phyloP scores from a whole-genome alignment of 306 rosid species.

The Carpinus viminea region DNA sequence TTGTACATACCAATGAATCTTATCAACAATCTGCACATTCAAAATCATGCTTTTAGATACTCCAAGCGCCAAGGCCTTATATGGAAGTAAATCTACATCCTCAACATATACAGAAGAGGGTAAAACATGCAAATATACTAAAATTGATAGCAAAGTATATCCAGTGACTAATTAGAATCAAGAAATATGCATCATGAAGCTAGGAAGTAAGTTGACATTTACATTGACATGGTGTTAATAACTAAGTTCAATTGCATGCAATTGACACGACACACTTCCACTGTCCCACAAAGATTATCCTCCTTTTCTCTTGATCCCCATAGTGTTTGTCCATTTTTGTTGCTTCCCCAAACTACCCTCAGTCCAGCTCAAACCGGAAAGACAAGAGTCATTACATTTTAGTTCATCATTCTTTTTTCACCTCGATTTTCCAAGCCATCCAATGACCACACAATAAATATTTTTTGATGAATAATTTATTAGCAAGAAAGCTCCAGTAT shows the following conservation, averaged over 20 bases:
- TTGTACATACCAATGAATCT: conserved; percentile 71
- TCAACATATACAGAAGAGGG: background rate
- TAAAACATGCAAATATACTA: background rate
- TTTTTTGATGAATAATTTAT: too few relatives aligned
- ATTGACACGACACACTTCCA: background rate
- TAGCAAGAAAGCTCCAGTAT: too few relatives aligned
- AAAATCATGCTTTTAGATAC: conserved; percentile 32
- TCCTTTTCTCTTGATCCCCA: background rate
- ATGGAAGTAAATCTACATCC: conserved; percentile 12
- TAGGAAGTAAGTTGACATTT: background rate
- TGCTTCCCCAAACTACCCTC: background rate
- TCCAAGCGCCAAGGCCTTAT: conserved; percentile 22
- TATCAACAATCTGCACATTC: conserved; percentile 74
- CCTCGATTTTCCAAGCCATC: background rate
- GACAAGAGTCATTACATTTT: background rate
- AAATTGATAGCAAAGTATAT: background rate
- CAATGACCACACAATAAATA: background rate
- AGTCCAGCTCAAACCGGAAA: conserved; percentile 4
- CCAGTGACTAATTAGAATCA: background rate
- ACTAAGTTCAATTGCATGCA: background rate
- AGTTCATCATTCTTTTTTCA: background rate
- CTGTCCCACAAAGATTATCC: background rate
- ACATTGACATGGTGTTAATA: background rate
- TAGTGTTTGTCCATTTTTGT: background rate
- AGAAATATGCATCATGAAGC: background rate